phyloP scores from a whole-genome alignment of 208 protist species.

The Phytomonas sp. region DNA sequence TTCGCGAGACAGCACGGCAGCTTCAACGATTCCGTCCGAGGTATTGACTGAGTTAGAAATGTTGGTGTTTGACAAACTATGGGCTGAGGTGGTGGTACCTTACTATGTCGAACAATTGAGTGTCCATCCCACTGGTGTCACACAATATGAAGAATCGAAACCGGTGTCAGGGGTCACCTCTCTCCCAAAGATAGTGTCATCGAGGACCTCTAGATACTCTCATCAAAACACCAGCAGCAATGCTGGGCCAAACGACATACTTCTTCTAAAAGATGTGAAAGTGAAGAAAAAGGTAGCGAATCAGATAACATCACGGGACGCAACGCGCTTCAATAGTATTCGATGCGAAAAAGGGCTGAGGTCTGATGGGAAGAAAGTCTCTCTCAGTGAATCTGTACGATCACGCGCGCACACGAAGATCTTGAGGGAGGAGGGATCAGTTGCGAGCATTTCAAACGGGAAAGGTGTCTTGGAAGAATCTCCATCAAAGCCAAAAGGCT shows the following conservation, averaged over 20 bases:
- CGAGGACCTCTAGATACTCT: not conserved
- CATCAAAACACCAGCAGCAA: not conserved
- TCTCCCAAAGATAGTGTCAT: not conserved
- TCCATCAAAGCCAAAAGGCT: not conserved
- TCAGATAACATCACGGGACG: not conserved
- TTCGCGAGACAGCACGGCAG: not conserved
- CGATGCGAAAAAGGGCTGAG: not conserved
- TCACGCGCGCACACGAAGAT: not conserved
- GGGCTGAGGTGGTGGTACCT: conserved; percentile 34
- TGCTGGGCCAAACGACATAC: not conserved
- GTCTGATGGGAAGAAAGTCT: not conserved
- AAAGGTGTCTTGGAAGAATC: not conserved
- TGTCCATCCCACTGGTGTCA: not conserved
- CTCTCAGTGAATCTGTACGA: not conserved
- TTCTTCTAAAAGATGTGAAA: not conserved
- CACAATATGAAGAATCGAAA: not conserved
- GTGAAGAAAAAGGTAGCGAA: not conserved
- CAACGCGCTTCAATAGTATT: not conserved
- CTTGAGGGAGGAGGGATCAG: not conserved
- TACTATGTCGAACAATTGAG: conserved; percentile 14
- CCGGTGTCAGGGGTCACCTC: not conserved
- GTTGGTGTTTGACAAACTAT: conserved; percentile 30
- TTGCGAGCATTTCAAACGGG: not conserved
- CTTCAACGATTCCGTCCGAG: not conserved
- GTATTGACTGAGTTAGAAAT: conserved; percentile 9